These are phyloP conservation scores for Hypericum perforatum DNA, from an alignment of 345 rosid species.

Conservation along the genomic window DNA sequence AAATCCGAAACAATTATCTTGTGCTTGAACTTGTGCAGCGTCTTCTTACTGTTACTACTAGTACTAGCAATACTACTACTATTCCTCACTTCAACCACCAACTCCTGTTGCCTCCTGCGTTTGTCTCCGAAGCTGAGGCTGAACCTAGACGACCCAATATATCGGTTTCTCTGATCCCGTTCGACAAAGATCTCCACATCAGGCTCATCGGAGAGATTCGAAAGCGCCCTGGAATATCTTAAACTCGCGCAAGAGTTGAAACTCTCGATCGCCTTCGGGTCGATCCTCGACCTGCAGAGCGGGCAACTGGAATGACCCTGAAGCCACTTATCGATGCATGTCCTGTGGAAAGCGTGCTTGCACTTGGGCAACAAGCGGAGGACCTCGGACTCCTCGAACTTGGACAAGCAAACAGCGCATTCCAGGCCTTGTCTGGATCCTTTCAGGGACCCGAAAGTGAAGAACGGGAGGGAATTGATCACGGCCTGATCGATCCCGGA, in stretches of 20 bases:
- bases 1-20: slow-evolving; percentile 32
- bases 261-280: slow-evolving; percentile 14
- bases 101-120: slow-evolving; percentile 6
- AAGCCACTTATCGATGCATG: slow-evolving; percentile 43
- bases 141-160: slow-evolving; percentile 10
- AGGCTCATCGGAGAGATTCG: slow-evolving; percentile 20
- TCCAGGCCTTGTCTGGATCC: slow-evolving; percentile 40
- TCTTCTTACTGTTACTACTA: slow-evolving; percentile 3
- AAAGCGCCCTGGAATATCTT: slow-evolving; percentile 18
- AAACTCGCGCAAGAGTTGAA: slow-evolving; percentile 23
- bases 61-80: background rate
- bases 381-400: slow-evolving; percentile 34
- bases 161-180: slow-evolving; percentile 19
- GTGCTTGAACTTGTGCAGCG: slow-evolving; percentile 37
- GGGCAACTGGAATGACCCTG: slow-evolving; percentile 38
- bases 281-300: slow-evolving; percentile 35
- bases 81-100: slow-evolving; percentile 9
- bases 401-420: slow-evolving; percentile 35
- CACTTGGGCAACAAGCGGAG: slow-evolving; percentile 35
- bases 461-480: slow-evolving; percentile 33
- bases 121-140: slow-evolving; percentile 4
- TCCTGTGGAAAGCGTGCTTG: slow-evolving; percentile 38
- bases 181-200: slow-evolving; percentile 29
- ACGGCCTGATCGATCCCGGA: slow-evolving; percentile 33
- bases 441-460: slow-evolving; percentile 31